Evolutionary conservation across 2,329 filamentous ascomycete species (phyloP), one percentile per base, ranked within the genome.

Genomic region (Aspergillus pseudoviridinutans): DNA sequence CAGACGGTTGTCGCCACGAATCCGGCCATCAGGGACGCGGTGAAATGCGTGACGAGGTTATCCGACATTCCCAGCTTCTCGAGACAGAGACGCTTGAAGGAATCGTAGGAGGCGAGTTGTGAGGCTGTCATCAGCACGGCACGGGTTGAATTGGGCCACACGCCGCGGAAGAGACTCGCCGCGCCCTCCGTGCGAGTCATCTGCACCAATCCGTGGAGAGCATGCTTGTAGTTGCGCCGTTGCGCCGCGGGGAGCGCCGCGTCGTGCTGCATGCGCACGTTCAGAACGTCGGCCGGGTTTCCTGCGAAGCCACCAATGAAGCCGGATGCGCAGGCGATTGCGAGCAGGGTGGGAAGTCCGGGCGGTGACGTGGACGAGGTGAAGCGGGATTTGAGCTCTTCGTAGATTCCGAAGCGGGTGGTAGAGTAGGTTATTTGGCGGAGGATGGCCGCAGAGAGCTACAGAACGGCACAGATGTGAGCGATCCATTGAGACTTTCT

Each of bases 261-360:
- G 67, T 89, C 94, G 76, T 96, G 91, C 78, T 99, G 94, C 94
- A 99, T 99, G 64, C 94, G 91, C 51, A 99, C 94, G 76, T 99
- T 99, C 69, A 97, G 82, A 35, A 99, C 92, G 73, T 99, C 94
- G 63, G 92, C 93, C 2, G 92, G 92, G 77, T 97, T 99, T 63
- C 94, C 94, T 5, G 88, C 90, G 50, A 97, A 78, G 51, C 94
- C 94, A 61, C 94, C 94, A 2, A 95, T 76, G 71, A 97, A 90
- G 53, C 94, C 94, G 7, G 94, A 93, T 28, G 86, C 78, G 25
- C 87, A 88, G 54, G 93, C 91, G 75, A 97, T 90, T 63, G 84
- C 89, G 62, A 96, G 83, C 9, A 99, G 87, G n/a, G 85, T 81
- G 10, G 86, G 80, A 66, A 96, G 87, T 2, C 88, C 86, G 2